Base-by-base conservation (phyloP, 78 protist genomes). In the Dictyostelium brefeldianum region DNA sequence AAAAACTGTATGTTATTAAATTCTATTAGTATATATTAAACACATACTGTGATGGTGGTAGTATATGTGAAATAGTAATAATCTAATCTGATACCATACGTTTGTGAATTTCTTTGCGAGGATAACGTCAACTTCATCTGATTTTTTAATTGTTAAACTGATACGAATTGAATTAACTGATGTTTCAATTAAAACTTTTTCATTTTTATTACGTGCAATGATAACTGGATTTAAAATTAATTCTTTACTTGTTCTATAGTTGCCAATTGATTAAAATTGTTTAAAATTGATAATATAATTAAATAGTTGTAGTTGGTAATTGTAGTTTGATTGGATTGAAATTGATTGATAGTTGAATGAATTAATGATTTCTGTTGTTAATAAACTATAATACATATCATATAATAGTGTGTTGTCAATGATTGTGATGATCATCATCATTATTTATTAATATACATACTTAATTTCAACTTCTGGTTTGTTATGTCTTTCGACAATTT, bases 401-500 rank as follows among this genome's bases (percentile, higher is more conserved):
- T 62, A 7, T n/a, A n/a, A n/a, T n/a, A n/a, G n/a, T n/a, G n/a
- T n/a, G n/a, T n/a, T n/a, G n/a, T n/a, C n/a, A n/a, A n/a, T n/a
- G n/a, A n/a, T n/a, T n/a, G n/a, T n/a, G n/a, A n/a, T n/a, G n/a
- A n/a, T n/a, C n/a, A n/a, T n/a, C n/a, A n/a, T n/a, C n/a, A n/a
- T n/a, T n/a, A n/a, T n/a, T n/a, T n/a, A n/a, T n/a, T n/a, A n/a
- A n/a, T n/a, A n/a, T 46, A 69, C 94, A 27, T 17, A 91, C 97
- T 80, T 53, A 20, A 97, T 90, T 81, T 99, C 99, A 12, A 99
- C 98, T 78, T 99, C 99, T 4, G 99, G 99, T 73, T 98, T 98
- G 98, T 99, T 99, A 96, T 99, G 99, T 27, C 99, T 94, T 96
- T 99, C 99, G 22, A 99, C 99, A 6, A 96, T 90, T 78, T 98